Evolutionary conservation across 2,329 filamentous ascomycete genomes (phyloP).

Genomic region (Akanthomyces uredinophilus): DNA sequence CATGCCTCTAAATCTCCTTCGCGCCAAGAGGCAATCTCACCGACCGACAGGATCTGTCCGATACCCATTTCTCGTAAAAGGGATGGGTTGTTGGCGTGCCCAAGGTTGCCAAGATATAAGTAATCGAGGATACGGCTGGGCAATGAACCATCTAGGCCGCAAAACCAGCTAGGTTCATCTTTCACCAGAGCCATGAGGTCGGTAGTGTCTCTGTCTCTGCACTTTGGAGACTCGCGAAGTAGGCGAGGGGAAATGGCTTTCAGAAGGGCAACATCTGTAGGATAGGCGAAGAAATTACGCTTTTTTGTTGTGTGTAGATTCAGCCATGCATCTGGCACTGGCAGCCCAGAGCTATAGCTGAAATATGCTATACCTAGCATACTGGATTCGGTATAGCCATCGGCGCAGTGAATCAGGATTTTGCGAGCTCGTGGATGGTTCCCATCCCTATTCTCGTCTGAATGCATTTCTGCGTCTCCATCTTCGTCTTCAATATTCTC

Average conservation of each 20-base stretch:
- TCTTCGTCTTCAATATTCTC: conserved; percentile 28
- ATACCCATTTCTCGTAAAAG: conserved; percentile 78
- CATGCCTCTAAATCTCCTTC: conserved; percentile 65
- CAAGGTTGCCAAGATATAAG: conserved; percentile 92
- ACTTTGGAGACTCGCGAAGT: conserved; percentile 62
- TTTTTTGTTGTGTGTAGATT: conserved; percentile 71
- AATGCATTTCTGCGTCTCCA: conserved; percentile 21
- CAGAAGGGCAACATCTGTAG: conserved; percentile 81
- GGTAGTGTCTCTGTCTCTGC: conserved; percentile 42
- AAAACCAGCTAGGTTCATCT: conserved; percentile 72
- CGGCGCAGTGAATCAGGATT: conserved; percentile 86
- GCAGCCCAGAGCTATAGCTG: conserved; percentile 80
- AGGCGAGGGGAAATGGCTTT: conserved; percentile 70
- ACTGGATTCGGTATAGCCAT: conserved; percentile 94
- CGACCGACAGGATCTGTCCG: conserved; percentile 81
- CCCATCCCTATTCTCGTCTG: conserved; percentile 26
- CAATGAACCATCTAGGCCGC: conserved; percentile 79
- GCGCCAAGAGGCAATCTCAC: conserved; percentile 79
- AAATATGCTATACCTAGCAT: conserved; percentile 86
- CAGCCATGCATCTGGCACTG: conserved; percentile 83
- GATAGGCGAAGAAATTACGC: conserved; percentile 95
- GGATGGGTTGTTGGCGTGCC: conserved; percentile 89
- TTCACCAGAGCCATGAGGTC: conserved; percentile 49
- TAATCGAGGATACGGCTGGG: conserved; percentile 86
- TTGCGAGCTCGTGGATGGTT: conserved; percentile 44